phyloP scores from a whole-genome alignment of 2,329 filamentous ascomycete genomes.

The Claviceps citrina region DNA sequence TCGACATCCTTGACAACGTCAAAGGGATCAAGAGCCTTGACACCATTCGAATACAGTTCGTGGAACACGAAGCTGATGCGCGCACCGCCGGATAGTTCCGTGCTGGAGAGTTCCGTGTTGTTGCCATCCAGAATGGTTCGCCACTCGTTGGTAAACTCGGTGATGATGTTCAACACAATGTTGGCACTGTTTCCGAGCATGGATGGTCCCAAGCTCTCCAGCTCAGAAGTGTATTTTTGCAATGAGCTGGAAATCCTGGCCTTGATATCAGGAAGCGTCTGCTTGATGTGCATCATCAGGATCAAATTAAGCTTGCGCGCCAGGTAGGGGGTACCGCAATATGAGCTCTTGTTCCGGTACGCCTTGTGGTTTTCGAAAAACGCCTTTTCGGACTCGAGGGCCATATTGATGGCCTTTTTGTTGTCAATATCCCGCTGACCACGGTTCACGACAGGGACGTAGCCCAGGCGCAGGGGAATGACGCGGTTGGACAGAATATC shows the following conservation, averaged over 20 bases:
- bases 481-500: conserved; percentile 96
- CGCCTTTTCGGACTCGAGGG: conserved; percentile 83
- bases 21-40: conserved; percentile 96
- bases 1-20: conserved; percentile 95
- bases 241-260: conserved; percentile 86
- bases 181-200: conserved; percentile 93
- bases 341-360: conserved; percentile 95
- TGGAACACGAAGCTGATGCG: conserved; percentile 99
- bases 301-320: conserved; percentile 96
- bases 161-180: conserved; percentile 96
- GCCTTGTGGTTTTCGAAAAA: conserved; percentile 99
- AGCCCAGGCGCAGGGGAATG: conserved; percentile 85
- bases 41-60: conserved; percentile 90
- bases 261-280: conserved; percentile 97
- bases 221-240: conserved; percentile 76
- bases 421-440: conserved; percentile 98
- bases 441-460: conserved; percentile 94
- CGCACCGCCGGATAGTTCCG: conserved; percentile 87
- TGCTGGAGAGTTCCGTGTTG: conserved; percentile 87
- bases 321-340: conserved; percentile 94
- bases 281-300: conserved; percentile 99
- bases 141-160: conserved; percentile 96
- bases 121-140: conserved; percentile 90
- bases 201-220: conserved; percentile 73
- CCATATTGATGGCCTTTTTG: conserved; percentile 82